phyloP scores from a whole-genome alignment of 2,329 filamentous ascomycete genomes.

The Aspergillus terreus region DNA sequence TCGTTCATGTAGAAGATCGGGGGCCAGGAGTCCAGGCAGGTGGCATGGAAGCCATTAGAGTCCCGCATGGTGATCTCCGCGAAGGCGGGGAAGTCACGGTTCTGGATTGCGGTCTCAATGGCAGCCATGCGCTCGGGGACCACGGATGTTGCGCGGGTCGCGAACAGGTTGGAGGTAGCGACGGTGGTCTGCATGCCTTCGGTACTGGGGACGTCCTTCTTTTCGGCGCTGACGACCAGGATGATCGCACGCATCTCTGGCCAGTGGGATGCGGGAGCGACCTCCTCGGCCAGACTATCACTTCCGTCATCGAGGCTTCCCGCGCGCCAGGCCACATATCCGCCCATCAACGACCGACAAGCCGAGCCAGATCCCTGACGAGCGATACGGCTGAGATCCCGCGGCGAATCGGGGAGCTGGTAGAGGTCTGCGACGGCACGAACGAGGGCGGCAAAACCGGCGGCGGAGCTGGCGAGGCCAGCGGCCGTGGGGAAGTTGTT shows the following conservation, averaged over 20 bases:
- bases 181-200: conserved; percentile 98
- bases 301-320: conserved; percentile 72
- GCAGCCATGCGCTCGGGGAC: conserved; percentile 78
- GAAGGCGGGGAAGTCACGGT: conserved; percentile 79
- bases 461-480: conserved; percentile 67
- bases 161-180: conserved; percentile 82
- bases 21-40: conserved; percentile 89
- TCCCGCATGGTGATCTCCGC: conserved; percentile 93
- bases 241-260: conserved; percentile 90
- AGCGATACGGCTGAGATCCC: conserved; percentile 82
- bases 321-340: conserved; percentile 92
- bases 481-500: conserved; percentile 99
- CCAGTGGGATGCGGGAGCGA: conserved; percentile 88
- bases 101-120: conserved; percentile 78
- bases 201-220: conserved; percentile 92
- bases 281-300: conserved; percentile 83
- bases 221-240: conserved; percentile 85
- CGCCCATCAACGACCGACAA: conserved; percentile 88
- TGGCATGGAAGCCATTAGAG: conserved; percentile 94
- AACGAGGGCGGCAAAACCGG: conserved; percentile 65
- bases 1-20: conserved; percentile 99
- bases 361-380: conserved; percentile 93
- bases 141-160: conserved; percentile 67
- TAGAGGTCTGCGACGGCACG: conserved; percentile 88
- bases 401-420: conserved; percentile 72